Percentiles rank a stretch among this genome's conserved stretches.
These are phyloP conservation scores for Salvia splendens DNA, from an alignment of 257 asterid genomes.

Conservation along the genomic window DNA sequence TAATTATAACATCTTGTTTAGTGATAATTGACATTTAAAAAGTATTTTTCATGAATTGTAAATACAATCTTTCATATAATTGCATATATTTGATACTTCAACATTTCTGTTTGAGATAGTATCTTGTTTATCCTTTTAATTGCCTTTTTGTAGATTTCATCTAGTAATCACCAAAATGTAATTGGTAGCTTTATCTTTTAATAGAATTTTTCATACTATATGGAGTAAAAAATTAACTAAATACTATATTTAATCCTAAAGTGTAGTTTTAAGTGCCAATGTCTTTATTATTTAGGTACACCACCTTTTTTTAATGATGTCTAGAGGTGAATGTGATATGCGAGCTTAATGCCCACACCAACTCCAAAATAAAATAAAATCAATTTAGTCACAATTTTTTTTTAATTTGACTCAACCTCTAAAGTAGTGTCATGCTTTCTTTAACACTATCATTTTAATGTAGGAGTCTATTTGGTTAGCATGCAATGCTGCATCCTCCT, in stretches of 20 bases:
- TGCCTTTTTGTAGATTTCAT: too few relatives aligned
- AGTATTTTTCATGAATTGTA: background rate
- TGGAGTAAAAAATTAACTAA: slow-evolving; percentile 4
- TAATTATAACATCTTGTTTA: background rate
- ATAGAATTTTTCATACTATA: background rate
- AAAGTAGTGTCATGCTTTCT: too few relatives aligned
- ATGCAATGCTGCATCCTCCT: too few relatives aligned
- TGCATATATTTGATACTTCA: background rate
- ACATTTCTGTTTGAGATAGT: too few relatives aligned
- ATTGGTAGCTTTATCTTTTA: background rate
- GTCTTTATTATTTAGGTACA: slow-evolving; percentile 28
- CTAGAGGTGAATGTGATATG: slow-evolving; percentile 31
- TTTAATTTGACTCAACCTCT: too few relatives aligned
- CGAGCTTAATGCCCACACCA: background rate
- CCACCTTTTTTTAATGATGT: slow-evolving; percentile 32
- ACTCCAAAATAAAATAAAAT: too few relatives aligned
- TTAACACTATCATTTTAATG: too few relatives aligned
- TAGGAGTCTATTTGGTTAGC: too few relatives aligned
- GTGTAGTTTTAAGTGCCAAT: slow-evolving; percentile 8
- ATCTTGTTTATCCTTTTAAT: too few relatives aligned
- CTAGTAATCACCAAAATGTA: too few relatives aligned
- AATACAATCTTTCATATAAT: background rate
- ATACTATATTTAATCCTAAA: background rate
- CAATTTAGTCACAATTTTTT: too few relatives aligned
- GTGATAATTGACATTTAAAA: background rate